phyloP scores from a whole-genome alignment of 2,329 filamentous ascomycete genomes.

The Colletotrichum sp. region DNA sequence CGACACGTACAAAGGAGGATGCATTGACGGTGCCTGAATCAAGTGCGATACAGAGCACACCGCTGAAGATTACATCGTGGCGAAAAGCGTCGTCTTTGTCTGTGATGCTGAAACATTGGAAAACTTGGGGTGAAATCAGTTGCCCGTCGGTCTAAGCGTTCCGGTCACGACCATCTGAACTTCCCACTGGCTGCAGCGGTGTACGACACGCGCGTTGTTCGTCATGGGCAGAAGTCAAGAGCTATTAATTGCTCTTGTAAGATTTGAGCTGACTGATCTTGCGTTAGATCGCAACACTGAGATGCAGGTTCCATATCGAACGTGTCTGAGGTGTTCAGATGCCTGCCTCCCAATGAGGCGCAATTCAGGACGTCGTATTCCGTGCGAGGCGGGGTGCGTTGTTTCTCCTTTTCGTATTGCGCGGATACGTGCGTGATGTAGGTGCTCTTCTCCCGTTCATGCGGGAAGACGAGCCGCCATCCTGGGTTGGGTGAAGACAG shows the following conservation, averaged over 20 bases:
- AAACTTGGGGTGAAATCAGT: constrained; percentile 19
- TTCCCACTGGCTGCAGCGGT: constrained; percentile 4
- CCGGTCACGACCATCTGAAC: constrained; percentile 1
- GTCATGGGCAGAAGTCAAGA: not conserved
- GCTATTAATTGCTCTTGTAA: not conserved
- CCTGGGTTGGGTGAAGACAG: not conserved
- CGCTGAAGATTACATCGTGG: not conserved
- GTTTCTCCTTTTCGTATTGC: not conserved
- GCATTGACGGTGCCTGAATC: constrained; percentile 11
- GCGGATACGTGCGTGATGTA: not conserved
- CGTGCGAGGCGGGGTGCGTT: not conserved
- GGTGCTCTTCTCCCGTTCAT: not conserved
- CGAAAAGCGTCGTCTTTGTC: constrained; percentile 21
- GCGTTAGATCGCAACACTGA: not conserved
- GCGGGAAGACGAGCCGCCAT: not conserved
- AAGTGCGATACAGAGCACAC: not conserved
- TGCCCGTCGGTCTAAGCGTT: constrained; percentile 1
- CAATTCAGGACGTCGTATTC: not conserved
- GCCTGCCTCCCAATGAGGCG: not conserved
- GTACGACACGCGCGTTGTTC: not conserved
- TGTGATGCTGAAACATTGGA: constrained; percentile 17
- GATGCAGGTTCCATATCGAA: not conserved
- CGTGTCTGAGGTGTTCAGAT: not conserved
- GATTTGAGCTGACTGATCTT: not conserved
- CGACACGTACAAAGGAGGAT: not conserved